Conservation (phyloP, 2,329 filamentous ascomycete species). For the Sporothrix sp. region DNA sequence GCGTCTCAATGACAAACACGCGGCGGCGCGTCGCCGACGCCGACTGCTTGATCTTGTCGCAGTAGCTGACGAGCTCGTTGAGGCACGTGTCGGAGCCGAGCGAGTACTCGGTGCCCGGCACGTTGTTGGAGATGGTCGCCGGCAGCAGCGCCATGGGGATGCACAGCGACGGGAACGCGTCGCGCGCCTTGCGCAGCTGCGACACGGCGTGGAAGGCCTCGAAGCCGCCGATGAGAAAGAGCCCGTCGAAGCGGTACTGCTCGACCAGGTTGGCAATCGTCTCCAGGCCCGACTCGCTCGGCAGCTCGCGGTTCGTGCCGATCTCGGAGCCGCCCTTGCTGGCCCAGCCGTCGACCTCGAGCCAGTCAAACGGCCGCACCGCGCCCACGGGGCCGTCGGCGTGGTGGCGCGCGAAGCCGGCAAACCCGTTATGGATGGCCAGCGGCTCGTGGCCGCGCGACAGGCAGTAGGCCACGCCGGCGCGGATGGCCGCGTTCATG, state of each 20-base stretch:
- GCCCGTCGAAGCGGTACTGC: constrained; percentile 77
- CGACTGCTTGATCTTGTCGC: constrained; percentile 95
- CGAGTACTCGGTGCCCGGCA: constrained; percentile 94
- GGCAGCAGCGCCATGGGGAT: constrained; percentile 88
- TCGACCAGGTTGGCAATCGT: constrained; percentile 74
- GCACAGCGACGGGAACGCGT: constrained; percentile 72
- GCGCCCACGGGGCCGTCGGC: constrained; percentile 70
- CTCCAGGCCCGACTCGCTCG: constrained; percentile 73
- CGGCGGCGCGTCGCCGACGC: constrained; percentile 86
- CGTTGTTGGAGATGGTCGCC: constrained; percentile 98
- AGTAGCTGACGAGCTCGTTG: constrained; percentile 90
- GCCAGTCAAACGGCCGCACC: constrained; percentile 79
- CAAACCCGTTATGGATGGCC: constrained; percentile 94
- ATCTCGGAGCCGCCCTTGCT: constrained; percentile 97
- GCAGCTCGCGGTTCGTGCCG: constrained; percentile 90
- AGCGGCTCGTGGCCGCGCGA: constrained; percentile 86
- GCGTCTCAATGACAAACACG: constrained; percentile 96
- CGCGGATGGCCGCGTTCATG: constrained; percentile 94
- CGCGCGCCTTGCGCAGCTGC: constrained; percentile 72
- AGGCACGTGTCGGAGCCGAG: constrained; percentile 93
- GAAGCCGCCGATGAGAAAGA: constrained; percentile 91
- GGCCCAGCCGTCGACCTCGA: constrained; percentile 91
- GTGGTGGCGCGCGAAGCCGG: constrained; percentile 85
- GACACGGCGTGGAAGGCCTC: constrained; percentile 91
- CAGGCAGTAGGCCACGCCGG: constrained; percentile 85